Evolutionary conservation across 805 yeast species (phyloP).

Genomic region (Candida dendrica): DNA sequence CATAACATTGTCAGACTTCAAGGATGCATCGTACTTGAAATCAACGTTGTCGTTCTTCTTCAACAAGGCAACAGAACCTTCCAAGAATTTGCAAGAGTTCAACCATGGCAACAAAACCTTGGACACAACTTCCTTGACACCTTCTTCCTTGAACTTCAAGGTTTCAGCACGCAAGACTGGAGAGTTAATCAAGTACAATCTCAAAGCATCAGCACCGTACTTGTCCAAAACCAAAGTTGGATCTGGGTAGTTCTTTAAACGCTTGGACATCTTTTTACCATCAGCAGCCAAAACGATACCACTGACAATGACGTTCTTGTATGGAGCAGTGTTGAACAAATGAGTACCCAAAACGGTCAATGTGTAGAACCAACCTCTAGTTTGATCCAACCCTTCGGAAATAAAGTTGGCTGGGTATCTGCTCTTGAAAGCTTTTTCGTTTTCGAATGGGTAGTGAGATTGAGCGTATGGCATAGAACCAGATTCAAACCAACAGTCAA

Average conservation of each 20-base stretch:
- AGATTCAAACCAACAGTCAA: conserved; percentile 99
- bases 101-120: conserved; percentile 97
- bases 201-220: conserved; percentile 97
- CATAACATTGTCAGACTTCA: conserved; percentile 81
- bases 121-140: conserved; percentile 95
- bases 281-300: conserved; percentile 97
- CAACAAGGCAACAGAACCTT: conserved; percentile 82
- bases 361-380: conserved; percentile 99
- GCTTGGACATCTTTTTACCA: conserved; percentile 98
- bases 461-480: conserved; percentile 99
- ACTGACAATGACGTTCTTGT: conserved; percentile 87
- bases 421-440: conserved; percentile 56
- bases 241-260: conserved; percentile 96
- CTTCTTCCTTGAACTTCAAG: conserved; percentile 95
- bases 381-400: conserved; percentile 98
- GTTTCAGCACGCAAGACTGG: conserved; percentile 97
- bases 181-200: conserved; percentile 92
- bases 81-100: conserved; percentile 94
- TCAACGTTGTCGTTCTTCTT: conserved; percentile 67
- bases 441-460: conserved; percentile 94
- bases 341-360: conserved; percentile 93
- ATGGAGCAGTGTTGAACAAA: conserved; percentile 86
- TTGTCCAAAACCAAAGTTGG: conserved; percentile 74
- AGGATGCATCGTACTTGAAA: conserved; percentile 62
- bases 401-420: conserved; percentile 97